Base-by-base conservation (phyloP, 495 filamentous ascomycete species). In the Xylaria grammica region DNA sequence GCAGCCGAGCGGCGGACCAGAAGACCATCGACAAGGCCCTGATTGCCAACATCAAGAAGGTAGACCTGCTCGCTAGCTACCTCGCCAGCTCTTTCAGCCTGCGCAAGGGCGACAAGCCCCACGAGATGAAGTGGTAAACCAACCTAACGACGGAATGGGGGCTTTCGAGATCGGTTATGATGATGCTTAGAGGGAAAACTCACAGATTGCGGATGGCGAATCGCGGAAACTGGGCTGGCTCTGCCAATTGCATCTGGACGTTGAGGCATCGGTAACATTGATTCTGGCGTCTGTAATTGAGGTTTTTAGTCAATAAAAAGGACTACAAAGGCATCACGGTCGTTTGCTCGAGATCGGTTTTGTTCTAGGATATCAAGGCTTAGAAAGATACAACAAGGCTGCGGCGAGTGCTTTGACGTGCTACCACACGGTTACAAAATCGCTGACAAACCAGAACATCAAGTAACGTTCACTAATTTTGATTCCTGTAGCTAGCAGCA, bases 61-160 rank as follows among this genome's bases (percentile, higher is more conserved):
- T 94, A 78, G 88, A 90, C 53, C 82, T 92, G 75, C 89, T 99
- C 75, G 78, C 87, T 76, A 90, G 88, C 77, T 98, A 98, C 85
- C 90, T 99, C 65, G 87, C 87, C 75, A 90, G 88, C 79, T 90
- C 87, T 72, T 99, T 98, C 89, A 94, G 90, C 86, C 89, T 98
- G 78, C 89, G 92, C 79, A 97, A 92, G 86, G 94, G 95, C 76
- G 95, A 99, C 85, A 91, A 92, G 87, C 95, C 96, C 80, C 95
- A 98, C 81, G 90, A 93, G 86, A 98, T 99, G 92, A 87, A 89
- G 82, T 94, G 89, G 87, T 94, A 93, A 72, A 77, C 54, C 32
- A 54, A 64, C 52, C 62, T 64, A 50, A 64, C 62, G 62, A 56
- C 62, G 53, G 38, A 57, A 62, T 62, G 55, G 66, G n/a, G 63